Percentiles rank a stretch among this genome's conserved stretches.
These are phyloP conservation scores for Monosporascus sp. DNA, from an alignment of 2,329 filamentous ascomycete species.

Conservation along the genomic window DNA sequence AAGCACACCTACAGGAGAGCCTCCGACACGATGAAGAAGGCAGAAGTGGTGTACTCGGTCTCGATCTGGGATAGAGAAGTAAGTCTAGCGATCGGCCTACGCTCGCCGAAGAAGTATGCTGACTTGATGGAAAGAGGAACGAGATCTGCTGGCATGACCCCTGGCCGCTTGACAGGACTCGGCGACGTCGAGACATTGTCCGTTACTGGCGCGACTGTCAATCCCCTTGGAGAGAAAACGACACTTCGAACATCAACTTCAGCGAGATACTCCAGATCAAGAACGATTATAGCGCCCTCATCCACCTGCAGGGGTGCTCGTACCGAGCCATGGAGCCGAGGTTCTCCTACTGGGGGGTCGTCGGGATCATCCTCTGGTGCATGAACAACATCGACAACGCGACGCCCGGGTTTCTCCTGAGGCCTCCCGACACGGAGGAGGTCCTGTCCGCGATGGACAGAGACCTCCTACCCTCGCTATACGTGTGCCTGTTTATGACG, in stretches of 20 bases:
- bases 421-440: neutral
- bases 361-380: neutral
- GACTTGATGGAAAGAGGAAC: neutral
- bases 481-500: neutral
- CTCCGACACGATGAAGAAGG: neutral
- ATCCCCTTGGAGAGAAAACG: neutral
- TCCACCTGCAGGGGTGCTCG: neutral
- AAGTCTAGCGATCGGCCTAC: neutral
- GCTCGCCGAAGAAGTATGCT: too few relatives aligned
- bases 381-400: neutral
- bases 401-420: neutral
- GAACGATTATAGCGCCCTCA: neutral
- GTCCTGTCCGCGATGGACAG: neutral
- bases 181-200: neutral
- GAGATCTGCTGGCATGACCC: neutral
- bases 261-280: neutral
- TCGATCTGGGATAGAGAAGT: neutral
- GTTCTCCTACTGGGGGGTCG: neutral
- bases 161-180: neutral
- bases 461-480: neutral
- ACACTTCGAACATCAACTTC: neutral
- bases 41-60: neutral
- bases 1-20: neutral
- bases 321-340: neutral
- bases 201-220: neutral